phyloP scores from a whole-genome alignment of 2,329 filamentous ascomycete species.

The Diaporthe ilicicola region DNA sequence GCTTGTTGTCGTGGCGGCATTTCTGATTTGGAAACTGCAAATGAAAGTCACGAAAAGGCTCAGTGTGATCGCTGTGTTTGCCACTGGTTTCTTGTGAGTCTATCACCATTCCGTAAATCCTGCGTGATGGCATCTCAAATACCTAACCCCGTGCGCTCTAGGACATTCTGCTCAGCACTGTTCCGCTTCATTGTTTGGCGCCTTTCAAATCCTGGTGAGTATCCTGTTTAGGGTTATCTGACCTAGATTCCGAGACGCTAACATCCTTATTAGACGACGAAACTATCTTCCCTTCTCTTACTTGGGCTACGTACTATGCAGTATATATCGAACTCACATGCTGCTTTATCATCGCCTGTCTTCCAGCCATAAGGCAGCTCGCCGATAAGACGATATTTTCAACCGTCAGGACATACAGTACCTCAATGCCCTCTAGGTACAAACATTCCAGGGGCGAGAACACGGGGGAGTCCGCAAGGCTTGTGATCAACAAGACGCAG shows the following conservation, averaged over 20 bases:
- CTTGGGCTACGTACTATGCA: slow-evolving; percentile 15
- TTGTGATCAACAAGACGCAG: background rate
- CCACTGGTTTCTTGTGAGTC: slow-evolving; percentile 12
- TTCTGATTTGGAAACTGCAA: slow-evolving; percentile 28
- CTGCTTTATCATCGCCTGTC: slow-evolving; percentile 23
- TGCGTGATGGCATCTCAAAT: fast-evolving
- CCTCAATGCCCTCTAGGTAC: no score
- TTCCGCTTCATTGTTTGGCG: slow-evolving; percentile 14
- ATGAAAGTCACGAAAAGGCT: slow-evolving; percentile 20
- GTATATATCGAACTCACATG: slow-evolving; percentile 23
- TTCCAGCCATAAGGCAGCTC: slow-evolving; percentile 14
- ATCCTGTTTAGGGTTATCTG: no score
- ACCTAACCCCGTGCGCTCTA: background rate
- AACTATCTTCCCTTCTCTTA: background rate
- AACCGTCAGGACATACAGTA: background rate
- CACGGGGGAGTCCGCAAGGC: background rate
- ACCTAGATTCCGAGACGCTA: fast-evolving
- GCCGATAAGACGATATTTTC: background rate
- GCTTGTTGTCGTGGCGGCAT: slow-evolving; percentile 22
- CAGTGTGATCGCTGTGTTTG: slow-evolving; percentile 13
- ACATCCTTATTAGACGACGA: background rate
- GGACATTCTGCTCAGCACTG: slow-evolving; percentile 13
- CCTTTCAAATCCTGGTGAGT: background rate
- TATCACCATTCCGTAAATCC: fast-evolving
- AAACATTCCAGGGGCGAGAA: background rate